A percentile compares a stretch with the other conserved stretches of the same genome.
These are phyloP conservation scores for Phytophthora fragariae DNA, from an alignment of 352 stramenopile species.

Conservation along the genomic window DNA sequence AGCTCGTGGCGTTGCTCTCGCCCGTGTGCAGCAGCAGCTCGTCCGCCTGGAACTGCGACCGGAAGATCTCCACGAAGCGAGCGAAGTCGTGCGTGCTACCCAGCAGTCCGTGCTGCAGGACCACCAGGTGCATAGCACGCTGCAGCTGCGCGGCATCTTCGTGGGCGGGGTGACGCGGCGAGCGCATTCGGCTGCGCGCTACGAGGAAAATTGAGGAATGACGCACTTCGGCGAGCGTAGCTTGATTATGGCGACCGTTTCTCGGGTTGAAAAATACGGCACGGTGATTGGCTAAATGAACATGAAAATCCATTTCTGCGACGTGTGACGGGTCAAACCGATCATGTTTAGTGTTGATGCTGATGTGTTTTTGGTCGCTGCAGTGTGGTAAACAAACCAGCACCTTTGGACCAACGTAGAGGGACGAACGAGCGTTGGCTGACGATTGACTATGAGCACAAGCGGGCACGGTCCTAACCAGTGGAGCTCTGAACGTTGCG, in stretches of 20 bases:
- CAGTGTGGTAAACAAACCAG: background rate
- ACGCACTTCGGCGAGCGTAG: background rate
- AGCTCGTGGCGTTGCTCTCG: constrained; percentile 57
- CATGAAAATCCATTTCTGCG: constrained; percentile 5
- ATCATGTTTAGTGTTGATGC: no score
- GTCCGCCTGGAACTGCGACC: constrained; percentile 50
- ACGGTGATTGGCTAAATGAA: background rate
- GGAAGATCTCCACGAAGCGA: constrained; percentile 63
- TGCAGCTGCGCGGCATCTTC: constrained; percentile 18
- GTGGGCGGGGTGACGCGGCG: constrained; percentile 8
- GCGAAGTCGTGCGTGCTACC: constrained; percentile 72
- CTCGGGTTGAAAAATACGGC: constrained; percentile 1
- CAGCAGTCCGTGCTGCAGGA: constrained; percentile 77
- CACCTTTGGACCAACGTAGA: no score
- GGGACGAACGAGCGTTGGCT: no score
- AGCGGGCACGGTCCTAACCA: no score
- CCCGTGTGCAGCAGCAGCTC: constrained; percentile 61
- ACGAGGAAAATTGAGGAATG: constrained; percentile 28
- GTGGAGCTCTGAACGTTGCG: no score
- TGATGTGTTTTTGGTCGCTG: no score
- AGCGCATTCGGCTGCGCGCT: constrained; percentile 20
- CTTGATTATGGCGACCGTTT: constrained; percentile 28
- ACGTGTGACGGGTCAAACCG: constrained; percentile 1
- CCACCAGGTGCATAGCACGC: constrained; percentile 63
- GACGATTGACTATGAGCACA: no score